A percentile compares a stretch with the other conserved stretches of the same genome.
These are phyloP conservation scores for Cochlearia excelsa DNA, from an alignment of 345 rosid genomes.

Conservation along the genomic window DNA sequence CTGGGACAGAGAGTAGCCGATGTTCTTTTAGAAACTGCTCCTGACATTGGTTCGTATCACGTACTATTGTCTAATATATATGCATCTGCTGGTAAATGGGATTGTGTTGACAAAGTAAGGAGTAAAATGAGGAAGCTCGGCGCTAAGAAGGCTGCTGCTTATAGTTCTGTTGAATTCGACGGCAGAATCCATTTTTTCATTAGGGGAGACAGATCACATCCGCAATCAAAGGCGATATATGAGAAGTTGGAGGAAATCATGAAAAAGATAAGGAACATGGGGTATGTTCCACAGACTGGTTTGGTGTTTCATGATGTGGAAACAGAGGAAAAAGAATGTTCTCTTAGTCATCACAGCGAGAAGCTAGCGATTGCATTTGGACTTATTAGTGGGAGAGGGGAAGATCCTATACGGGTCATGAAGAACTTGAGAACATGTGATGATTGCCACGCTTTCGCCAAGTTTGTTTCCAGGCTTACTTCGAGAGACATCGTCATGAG, in stretches of 20 bases:
- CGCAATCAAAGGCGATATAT: constrained; percentile 43
- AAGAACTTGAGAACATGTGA: constrained; percentile 69
- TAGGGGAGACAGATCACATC: constrained; percentile 58
- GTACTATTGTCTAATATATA: constrained; percentile 53
- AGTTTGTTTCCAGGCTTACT: constrained; percentile 49
- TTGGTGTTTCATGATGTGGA: constrained; percentile 60
- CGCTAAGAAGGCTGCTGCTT: constrained; percentile 47
- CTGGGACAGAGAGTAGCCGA: constrained; percentile 50
- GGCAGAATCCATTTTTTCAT: constrained; percentile 49
- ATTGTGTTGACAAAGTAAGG: constrained; percentile 47
- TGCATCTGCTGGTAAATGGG: constrained; percentile 50
- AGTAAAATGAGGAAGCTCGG: constrained; percentile 46
- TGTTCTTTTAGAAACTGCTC: constrained; percentile 42
- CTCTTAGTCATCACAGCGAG: constrained; percentile 55
- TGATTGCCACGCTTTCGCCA: constrained; percentile 67
- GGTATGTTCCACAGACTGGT: constrained; percentile 52
- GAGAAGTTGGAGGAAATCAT: constrained; percentile 45
- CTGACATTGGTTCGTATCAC: constrained; percentile 47
- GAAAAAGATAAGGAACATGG: constrained; percentile 44
- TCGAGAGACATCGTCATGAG: constrained; percentile 56
- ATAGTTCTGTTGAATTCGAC: constrained; percentile 50
- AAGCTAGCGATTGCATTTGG: constrained; percentile 61
- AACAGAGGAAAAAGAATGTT: constrained; percentile 57
- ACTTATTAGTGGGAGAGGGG: constrained; percentile 38
- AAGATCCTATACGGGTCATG: constrained; percentile 45